phyloP scores from a whole-genome alignment of 306 rosid genomes.

The Malus orientalis region DNA sequence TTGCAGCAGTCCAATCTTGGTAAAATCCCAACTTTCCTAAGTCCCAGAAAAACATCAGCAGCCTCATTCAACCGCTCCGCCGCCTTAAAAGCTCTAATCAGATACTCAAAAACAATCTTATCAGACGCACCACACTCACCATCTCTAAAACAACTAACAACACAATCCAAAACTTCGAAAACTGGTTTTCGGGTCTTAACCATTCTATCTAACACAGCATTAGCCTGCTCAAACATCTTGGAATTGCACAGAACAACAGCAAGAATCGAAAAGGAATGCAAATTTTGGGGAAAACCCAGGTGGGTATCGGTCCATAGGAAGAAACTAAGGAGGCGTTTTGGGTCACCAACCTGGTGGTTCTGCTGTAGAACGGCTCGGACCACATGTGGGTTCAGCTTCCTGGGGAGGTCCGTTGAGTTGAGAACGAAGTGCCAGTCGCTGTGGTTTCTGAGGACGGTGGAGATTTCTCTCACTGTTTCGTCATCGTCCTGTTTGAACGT shows the following conservation, averaged over 20 bases:
- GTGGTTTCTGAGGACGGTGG: slow-evolving; percentile 20
- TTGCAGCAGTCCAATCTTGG: slow-evolving; percentile 35
- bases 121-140: slow-evolving; percentile 16
- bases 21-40: slow-evolving; percentile 20
- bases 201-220: slow-evolving; percentile 31
- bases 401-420: slow-evolving; percentile 10
- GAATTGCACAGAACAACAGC: slow-evolving; percentile 40
- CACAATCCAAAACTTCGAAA: slow-evolving; percentile 28
- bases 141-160: slow-evolving; percentile 19
- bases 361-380: slow-evolving; percentile 29
- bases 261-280: slow-evolving; percentile 35
- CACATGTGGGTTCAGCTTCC: slow-evolving; percentile 34
- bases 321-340: slow-evolving; percentile 35
- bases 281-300: slow-evolving; percentile 28
- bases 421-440: slow-evolving; percentile 27
- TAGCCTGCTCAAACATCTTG: slow-evolving; percentile 16
- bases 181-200: slow-evolving; percentile 19
- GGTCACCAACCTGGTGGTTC: slow-evolving; percentile 20
- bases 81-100: slow-evolving; percentile 28
- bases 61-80: slow-evolving; percentile 35
- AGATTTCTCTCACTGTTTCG: slow-evolving; percentile 30
- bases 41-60: slow-evolving; percentile 28
- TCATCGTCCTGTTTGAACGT: background rate
- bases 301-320: slow-evolving; percentile 39
- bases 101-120: slow-evolving; percentile 33